Evolutionary conservation across 148 eudicot species (phyloP), one percentile per base, ranked within the genome.

Genomic region (Pouteria glomerata): DNA sequence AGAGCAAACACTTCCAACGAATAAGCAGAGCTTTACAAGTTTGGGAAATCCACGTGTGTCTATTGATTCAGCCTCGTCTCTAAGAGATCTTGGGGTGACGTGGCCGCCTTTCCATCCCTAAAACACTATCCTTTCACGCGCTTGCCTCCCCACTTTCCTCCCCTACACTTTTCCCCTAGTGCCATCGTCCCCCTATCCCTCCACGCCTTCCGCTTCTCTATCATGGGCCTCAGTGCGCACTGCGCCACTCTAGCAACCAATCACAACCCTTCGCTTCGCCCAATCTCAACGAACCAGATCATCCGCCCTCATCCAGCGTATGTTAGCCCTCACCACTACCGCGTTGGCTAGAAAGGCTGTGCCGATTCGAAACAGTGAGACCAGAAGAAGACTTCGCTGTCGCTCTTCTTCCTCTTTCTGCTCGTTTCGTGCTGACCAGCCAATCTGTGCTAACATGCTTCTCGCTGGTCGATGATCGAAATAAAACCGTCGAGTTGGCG

Each of bases 81-180:
- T n/a, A n/a, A n/a, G n/a, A 83, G 87, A 88, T 83, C 53, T 77
- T 58, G 8, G 1, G 0, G 73, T 82, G 88, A 86, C 89, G 88
- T 88, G 92, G 85, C 89, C 76, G 1, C 26, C 65, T 72, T 41
- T 73, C 80, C 66, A 80, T 83, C 69, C 82, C 26, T 3, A 76
- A 78, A 19, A 51, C 70, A 76, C 69, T 72, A 85, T 85, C 88
- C 31, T 30, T 60, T 16, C 70, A 63, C 66, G 18, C n/a, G n/a
- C n/a, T n/a, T n/a, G n/a, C n/a, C n/a, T n/a, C n/a, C n/a, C n/a
- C n/a, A n/a, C 70, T 24, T 55, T 14, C 71, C 11, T 0, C 61
- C 57, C 60, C 66, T 62, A 12, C 76, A 26, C 70, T 61, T 74
- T 77, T 70, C 70, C 34, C 78, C 66, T 62, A 61, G 53, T 80